phyloP scores from a whole-genome alignment of 2,329 filamentous ascomycete genomes.

The Podosphaera leucotricha region DNA sequence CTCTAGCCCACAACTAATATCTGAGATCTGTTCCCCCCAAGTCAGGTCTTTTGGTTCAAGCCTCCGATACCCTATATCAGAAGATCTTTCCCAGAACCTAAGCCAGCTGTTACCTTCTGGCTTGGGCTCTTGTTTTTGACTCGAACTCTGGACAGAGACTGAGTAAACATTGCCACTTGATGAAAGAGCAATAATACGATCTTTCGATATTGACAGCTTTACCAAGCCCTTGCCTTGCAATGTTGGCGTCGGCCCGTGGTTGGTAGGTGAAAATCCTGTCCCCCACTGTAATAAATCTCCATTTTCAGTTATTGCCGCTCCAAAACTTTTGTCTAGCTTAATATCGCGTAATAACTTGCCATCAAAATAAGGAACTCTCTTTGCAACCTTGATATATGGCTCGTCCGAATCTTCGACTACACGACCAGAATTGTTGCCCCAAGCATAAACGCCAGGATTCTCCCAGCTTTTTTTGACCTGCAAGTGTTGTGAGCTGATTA shows the following conservation, averaged over 20 bases:
- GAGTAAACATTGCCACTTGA: constrained; percentile 63
- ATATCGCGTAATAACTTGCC: constrained; percentile 65
- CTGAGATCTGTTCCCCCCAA: constrained; percentile 48
- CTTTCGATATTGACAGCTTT: constrained; percentile 53
- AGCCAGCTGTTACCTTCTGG: constrained; percentile 41
- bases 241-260: constrained; percentile 42
- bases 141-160: constrained; percentile 48
- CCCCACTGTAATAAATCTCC: constrained; percentile 91
- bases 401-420: constrained; percentile 73
- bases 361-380: constrained; percentile 62
- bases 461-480: constrained; percentile 67
- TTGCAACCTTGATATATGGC: constrained; percentile 52
- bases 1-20: constrained; percentile 58
- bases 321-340: constrained; percentile 62
- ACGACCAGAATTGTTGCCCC: constrained; percentile 68
- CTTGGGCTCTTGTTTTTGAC: constrained; percentile 44
- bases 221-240: constrained; percentile 59
- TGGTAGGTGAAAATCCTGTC: constrained; percentile 41
- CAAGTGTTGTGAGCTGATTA: constrained; percentile 64
- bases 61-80: constrained; percentile 45
- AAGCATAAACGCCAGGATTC: constrained; percentile 75
- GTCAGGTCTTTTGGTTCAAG: constrained; percentile 40
- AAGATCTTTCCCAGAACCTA: constrained; percentile 41
- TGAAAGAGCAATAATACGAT: constrained; percentile 61
- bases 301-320: constrained; percentile 65